Conservation (phyloP, 2,329 filamentous ascomycete genomes). For the Mollisiaceae sp. region DNA sequence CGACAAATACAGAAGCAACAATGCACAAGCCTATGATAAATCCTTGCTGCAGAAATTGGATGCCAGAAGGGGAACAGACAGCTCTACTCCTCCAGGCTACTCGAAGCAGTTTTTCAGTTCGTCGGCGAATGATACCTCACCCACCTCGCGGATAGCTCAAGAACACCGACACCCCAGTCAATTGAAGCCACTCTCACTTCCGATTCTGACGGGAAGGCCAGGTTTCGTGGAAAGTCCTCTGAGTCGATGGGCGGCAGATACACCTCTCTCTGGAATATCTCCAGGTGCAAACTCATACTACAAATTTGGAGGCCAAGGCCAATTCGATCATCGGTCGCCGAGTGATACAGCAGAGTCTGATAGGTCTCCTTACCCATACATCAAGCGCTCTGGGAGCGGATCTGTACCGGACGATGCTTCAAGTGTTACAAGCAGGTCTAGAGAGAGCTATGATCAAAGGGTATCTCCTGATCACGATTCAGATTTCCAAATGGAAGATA, state of each 20-base stretch:
- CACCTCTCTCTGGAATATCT: conserved; percentile 38
- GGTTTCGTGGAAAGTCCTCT: conserved; percentile 40
- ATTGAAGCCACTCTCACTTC: conserved; percentile 44
- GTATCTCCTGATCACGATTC: conserved; percentile 45
- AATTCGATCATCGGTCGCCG: conserved; percentile 40
- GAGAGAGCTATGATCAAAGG: conserved; percentile 67
- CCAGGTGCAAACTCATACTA: conserved; percentile 36
- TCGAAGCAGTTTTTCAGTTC: conserved; percentile 40
- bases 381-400: conserved; percentile 53
- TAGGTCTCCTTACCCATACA: conserved; percentile 39
- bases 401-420: conserved; percentile 55
- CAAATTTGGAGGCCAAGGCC: conserved; percentile 31
- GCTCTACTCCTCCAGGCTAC: conserved; percentile 40
- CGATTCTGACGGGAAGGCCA: conserved; percentile 39
- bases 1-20: conserved; percentile 42
- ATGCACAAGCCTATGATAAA: conserved; percentile 46
- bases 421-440: conserved; percentile 55
- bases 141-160: conserved; percentile 40
- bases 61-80: conserved; percentile 40
- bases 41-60: conserved; percentile 45
- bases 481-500: conserved; percentile 59
- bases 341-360: conserved; percentile 40
- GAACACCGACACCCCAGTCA: conserved; percentile 39
- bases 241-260: conserved; percentile 40
- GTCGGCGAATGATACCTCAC: conserved; percentile 42